phyloP scores from a whole-genome alignment of 2,329 filamentous ascomycete species.

The Myriosclerotinia duriaeana region DNA sequence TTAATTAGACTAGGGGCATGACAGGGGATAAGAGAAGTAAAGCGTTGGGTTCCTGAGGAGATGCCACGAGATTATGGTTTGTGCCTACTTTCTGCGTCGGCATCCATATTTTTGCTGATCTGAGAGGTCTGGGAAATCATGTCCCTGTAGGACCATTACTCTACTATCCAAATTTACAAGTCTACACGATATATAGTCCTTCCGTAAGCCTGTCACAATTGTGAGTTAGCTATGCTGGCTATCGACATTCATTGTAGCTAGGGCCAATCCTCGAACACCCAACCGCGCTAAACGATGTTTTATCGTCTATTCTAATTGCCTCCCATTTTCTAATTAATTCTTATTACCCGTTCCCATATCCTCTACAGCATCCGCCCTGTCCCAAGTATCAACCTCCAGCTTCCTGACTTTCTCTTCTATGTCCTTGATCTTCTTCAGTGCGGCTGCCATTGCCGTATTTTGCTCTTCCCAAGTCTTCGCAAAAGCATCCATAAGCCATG shows the following conservation, averaged over 20 bases:
- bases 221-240: neutral
- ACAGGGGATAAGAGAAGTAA: too few species aligned
- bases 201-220: neutral
- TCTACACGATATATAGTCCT: neutral
- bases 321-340: neutral
- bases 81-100: neutral
- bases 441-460: slow-evolving; percentile 55
- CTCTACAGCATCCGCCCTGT: slow-evolving; percentile 68
- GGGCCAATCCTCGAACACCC: neutral
- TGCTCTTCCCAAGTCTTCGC: slow-evolving; percentile 60
- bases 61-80: neutral
- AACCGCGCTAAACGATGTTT: too few species aligned
- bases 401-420: slow-evolving; percentile 58
- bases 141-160: neutral
- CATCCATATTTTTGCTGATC: neutral
- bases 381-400: slow-evolving; percentile 74
- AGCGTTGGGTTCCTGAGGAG: neutral
- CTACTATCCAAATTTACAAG: neutral
- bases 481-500: slow-evolving; percentile 63
- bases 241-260: neutral
- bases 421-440: slow-evolving; percentile 61
- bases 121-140: neutral
- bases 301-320: too few species aligned
- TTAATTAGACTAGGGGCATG: too few species aligned
- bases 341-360: slow-evolving; percentile 53